Evolutionary conservation across 2,329 filamentous ascomycete genomes (phyloP), one percentile per base, ranked within the genome.

Genomic region (Phoma sp.): DNA sequence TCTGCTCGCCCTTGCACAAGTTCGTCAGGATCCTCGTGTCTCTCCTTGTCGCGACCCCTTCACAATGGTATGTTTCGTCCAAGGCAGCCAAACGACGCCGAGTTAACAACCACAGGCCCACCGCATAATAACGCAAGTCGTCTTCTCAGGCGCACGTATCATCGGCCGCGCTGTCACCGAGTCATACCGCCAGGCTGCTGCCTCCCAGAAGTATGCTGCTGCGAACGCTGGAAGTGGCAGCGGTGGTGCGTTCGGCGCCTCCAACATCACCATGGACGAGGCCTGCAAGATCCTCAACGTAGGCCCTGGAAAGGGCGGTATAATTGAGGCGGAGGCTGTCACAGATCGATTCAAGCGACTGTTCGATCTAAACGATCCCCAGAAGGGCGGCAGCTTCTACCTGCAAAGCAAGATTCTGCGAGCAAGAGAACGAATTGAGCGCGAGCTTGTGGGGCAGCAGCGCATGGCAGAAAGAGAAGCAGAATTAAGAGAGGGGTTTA

Each of bases 221-320:
- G 86, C 90, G 47, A 86, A 88, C 63, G 83, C 83, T 60, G 77
- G 77, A 75, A 64, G 74, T 46, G 83, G 83, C 23, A 48, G 60
- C 11, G 57, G 61, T 23, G 49, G 60, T 63, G 82, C 83, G 58
- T 82, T 85, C 57, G 75, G 83, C 3, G 82, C 86, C 10, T 85
- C 86, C 4, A 90, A 92, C 72, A 89, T 98, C 77, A 95, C 92
- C 7, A 87, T 99, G 69, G 91, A 96, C 65, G 95, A 99, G 82
- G 95, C 95, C 48, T 98, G 92, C 85, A 91, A 92, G 78, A 97
- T 99, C 71, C 85, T 99, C 60, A 96, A 99, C 75, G 92, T 99
- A 65, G 91, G 93, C 75, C 91, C 93, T 33, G 93, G 93, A 1
- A 85, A 89, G 74, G 85, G 83, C 57, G 91, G 90, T 40, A 83